Conservation (phyloP, 2,329 filamentous ascomycete genomes). For the Sporothrix dimorphospora region DNA sequence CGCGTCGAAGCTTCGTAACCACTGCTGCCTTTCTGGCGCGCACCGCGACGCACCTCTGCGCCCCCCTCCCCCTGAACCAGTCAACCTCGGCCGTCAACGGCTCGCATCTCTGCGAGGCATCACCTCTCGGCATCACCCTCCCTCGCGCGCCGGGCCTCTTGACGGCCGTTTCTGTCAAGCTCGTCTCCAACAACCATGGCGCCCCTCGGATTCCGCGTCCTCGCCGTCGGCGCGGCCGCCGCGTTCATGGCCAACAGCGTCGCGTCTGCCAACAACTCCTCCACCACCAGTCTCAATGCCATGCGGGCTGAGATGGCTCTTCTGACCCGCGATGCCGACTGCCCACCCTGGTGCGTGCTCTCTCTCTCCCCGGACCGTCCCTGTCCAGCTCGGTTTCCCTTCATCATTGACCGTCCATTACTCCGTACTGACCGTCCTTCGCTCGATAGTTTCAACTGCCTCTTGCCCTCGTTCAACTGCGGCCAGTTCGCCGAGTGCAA, state of each 20-base stretch:
- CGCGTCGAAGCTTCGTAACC: neutral
- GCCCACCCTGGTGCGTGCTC: conserved; percentile 69
- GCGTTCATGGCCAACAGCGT: conserved; percentile 40
- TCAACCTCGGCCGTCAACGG: conserved; percentile 3
- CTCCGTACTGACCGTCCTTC: conserved; percentile 27
- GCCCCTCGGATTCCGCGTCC: conserved; percentile 43
- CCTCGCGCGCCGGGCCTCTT: neutral
- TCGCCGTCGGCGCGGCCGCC: conserved; percentile 49
- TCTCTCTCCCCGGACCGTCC: neutral
- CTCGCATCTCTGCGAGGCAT: neutral
- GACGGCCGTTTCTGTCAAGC: neutral
- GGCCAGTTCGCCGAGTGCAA: conserved; percentile 90
- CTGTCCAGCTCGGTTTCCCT: neutral
- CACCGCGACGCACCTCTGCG: conserved; percentile 6
- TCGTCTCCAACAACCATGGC: neutral
- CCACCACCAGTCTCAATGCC: conserved; percentile 58
- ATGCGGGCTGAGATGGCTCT: conserved; percentile 69
- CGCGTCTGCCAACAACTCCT: conserved; percentile 53
- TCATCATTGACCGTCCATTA: neutral
- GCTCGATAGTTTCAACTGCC: conserved; percentile 84
- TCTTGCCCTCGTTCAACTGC: conserved; percentile 88
- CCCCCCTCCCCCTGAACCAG: neutral
- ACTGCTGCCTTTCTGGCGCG: conserved; percentile 21
- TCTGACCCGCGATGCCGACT: conserved; percentile 73
- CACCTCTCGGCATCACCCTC: neutral